Evolutionary conservation across 495 filamentous ascomycete species (phyloP).

Genomic region (Daldinia loculata): DNA sequence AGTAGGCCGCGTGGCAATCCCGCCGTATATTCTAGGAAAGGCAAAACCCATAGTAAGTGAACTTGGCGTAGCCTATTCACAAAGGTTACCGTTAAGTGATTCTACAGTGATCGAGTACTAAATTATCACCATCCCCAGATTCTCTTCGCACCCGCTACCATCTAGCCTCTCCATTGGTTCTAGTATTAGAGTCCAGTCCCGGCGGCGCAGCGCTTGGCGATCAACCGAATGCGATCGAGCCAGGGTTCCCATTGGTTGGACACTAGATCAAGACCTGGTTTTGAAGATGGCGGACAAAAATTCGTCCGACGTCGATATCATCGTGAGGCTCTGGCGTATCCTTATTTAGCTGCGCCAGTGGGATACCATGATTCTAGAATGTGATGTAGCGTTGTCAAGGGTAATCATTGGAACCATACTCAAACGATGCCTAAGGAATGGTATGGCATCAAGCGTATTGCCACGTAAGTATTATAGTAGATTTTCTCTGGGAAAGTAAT

Average conservation of each 20-base stretch:
- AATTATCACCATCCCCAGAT: not conserved
- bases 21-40: not conserved
- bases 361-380: not conserved
- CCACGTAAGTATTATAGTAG: not conserved
- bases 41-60: not conserved
- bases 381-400: not conserved
- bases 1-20: conserved; percentile 1
- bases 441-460: not conserved
- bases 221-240: conserved; percentile 12
- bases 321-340: conserved; percentile 3
- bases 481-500: not conserved
- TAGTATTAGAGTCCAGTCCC: not conserved
- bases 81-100: not conserved
- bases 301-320: not conserved
- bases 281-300: not conserved
- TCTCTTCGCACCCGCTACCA: conserved; percentile 6
- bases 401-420: not conserved
- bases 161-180: not conserved
- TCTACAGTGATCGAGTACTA: not conserved
- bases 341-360: not conserved
- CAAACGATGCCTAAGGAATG: not conserved
- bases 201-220: conserved; percentile 4
- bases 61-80: not conserved
- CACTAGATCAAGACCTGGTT: not conserved
- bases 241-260: not conserved